Evolutionary conservation across 345 rosid species (phyloP).

Genomic region (Pugionium dolabratum): DNA sequence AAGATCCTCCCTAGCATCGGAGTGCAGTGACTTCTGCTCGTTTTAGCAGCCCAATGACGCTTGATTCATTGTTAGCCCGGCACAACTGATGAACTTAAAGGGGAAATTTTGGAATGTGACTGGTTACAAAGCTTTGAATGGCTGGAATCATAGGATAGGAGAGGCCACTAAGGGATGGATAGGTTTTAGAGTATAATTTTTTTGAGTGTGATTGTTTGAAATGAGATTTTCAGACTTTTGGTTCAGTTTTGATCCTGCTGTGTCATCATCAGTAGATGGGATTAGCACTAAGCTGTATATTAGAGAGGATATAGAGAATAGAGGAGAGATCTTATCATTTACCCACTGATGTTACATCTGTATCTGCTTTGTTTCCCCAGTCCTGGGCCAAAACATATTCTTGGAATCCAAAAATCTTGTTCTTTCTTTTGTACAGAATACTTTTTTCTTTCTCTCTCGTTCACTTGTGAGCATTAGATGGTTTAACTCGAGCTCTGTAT

Average conservation of each 20-base stretch:
- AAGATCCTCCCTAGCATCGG: slow-evolving; percentile 2
- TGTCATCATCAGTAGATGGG: slow-evolving; percentile 27
- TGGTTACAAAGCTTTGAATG: slow-evolving; percentile 11
- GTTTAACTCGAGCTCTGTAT: not conserved
- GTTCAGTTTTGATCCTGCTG: slow-evolving; percentile 33
- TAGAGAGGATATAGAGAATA: slow-evolving; percentile 35
- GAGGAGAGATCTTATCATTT: slow-evolving; percentile 27
- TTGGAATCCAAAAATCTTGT: slow-evolving; percentile 29
- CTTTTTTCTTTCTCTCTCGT: not conserved
- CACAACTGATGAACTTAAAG: not conserved
- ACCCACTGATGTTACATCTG: slow-evolving; percentile 32
- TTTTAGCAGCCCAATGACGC: slow-evolving; percentile 2
- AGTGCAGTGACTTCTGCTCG: slow-evolving; percentile 25
- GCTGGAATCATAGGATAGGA: slow-evolving; percentile 17
- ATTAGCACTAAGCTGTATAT: slow-evolving; percentile 40
- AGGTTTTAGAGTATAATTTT: slow-evolving; percentile 28
- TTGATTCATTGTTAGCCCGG: not conserved
- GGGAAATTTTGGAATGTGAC: not conserved
- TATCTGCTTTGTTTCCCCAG: slow-evolving; percentile 21
- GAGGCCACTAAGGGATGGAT: slow-evolving; percentile 19
- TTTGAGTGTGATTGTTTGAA: slow-evolving; percentile 30
- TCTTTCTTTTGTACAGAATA: not conserved
- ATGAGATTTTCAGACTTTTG: slow-evolving; percentile 31
- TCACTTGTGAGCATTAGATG: not conserved
- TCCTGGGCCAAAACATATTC: slow-evolving; percentile 20